Base-by-base conservation (phyloP, 805 yeast species). In the Debaryomyces maramus region DNA sequence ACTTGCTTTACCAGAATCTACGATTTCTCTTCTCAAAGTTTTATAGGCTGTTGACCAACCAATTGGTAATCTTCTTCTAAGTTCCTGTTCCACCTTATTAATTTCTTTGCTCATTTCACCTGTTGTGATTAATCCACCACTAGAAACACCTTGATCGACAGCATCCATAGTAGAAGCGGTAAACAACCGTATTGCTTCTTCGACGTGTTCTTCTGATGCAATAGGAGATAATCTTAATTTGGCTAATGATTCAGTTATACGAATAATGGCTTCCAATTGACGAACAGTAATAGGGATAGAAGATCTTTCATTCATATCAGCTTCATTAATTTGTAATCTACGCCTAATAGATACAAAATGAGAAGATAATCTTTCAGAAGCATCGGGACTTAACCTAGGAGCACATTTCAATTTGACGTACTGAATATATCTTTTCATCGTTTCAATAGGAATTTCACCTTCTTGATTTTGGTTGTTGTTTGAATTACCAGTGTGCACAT, bases 151-250 rank as follows among this genome's bases (percentile, higher is more conserved):
- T 56, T 81, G 83, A 34, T 75, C 78, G 8, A 88, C 91, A 0
- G 99, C 99, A 58, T 90, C 90, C 95, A 93, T 89, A 0, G 99
- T 93, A 1, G 99, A 93, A 0, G 99, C 97, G 45, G 87, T 87
- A 65, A 93, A 93, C 46, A 93, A 70, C 54, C 99, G 71, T 46
- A 93, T 87, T 0, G 98, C 97, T 60, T 93, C 99, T 53, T 88
- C 91, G 20, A 93, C 99, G 58, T 93, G 98, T 47, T 79, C 83
- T 52, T 81, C 93, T 6, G 80, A 77, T 3, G 97, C 98, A 13
- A 88, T 75, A 1, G 97, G 91, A 10, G 84, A 75, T 40, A 93
- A 68, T 41, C 83, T 82, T 43, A 93, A 61, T 62, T 93, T 93
- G 6, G 99, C 99, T 41, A 93, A 68, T 0, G 96, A 79, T 67